Evolutionary conservation across 192 early-diverging fungal genomes (phyloP), one percentile per base, ranked within the genome.

Genomic region (Backusella tarrabulga): DNA sequence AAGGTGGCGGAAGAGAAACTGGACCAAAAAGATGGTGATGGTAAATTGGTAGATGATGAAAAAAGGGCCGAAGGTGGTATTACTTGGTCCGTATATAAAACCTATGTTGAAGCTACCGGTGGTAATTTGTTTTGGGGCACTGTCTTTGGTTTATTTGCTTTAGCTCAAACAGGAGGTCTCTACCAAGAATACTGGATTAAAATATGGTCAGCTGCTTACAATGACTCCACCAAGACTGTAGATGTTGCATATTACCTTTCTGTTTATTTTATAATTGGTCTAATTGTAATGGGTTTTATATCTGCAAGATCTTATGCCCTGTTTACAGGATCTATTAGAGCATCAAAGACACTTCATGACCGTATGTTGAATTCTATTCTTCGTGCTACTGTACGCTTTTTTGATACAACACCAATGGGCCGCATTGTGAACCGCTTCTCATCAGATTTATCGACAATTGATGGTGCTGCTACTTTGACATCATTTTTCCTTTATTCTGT

Each of bases 401-500:
- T 94, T 80, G 95, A 97, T 76, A 90, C 90, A 32, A 96, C 93
- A 11, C 97, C 97, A 1, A 85, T 94, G 7, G 96, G 96, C 67
- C 90, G 93, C 19, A 91, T 95, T 66, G 85, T 79, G 1, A 98
- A 97, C 82, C 84, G 96, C 34, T 96, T 95, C 76, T 92, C 93
- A 34, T 91, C 92, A 23, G 95, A 98, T 84, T 92, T 97, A 77
- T 90, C 90, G 41, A 90, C 91, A 1, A 83, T 97, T 74, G 95
- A 97, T 79, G 88, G 89, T 44, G 68, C 63, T 6, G 80, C 90
- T 36, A 85, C 87, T 42, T 85, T 87, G 12, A 72, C 79, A 12
- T 85, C 75, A 42, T 90, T 90, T 42, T 11, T 90, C 23, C 36
- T 75, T 23, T 76, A 91, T 36, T 44, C 81, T n/a, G 56, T 94